These are phyloP conservation scores for Tuber aestivum DNA, from an alignment of 495 filamentous ascomycete genomes.

Conservation along the genomic window DNA sequence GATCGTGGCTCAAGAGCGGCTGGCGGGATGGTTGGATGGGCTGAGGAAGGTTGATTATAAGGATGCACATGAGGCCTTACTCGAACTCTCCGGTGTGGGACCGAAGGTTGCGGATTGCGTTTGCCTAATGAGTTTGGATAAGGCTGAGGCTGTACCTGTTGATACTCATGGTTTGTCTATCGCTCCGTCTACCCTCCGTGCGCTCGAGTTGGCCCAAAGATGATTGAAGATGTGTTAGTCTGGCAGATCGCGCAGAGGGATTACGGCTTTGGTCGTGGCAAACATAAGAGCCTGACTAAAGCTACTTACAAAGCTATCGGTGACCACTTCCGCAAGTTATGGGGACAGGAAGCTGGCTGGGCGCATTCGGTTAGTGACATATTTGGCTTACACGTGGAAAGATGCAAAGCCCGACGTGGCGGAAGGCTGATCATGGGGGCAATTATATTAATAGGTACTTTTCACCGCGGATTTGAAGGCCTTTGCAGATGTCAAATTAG, in stretches of 20 bases:
- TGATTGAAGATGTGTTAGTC: constrained; percentile 49
- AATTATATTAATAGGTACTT: constrained; percentile 49
- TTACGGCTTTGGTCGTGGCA: constrained; percentile 82
- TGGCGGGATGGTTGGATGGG: constrained; percentile 66
- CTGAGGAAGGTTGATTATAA: constrained; percentile 66
- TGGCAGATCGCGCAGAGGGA: constrained; percentile 97
- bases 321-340: constrained; percentile 80
- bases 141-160: constrained; percentile 88
- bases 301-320: constrained; percentile 83
- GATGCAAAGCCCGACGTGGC: background rate
- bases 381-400: background rate
- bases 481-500: constrained; percentile 57
- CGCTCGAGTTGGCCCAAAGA: background rate
- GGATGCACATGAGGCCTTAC: constrained; percentile 71
- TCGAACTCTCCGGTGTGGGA: constrained; percentile 77
- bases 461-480: constrained; percentile 89
- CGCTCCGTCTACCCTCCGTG: background rate
- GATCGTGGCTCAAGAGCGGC: constrained; percentile 60
- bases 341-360: constrained; percentile 95
- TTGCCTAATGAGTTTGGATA: constrained; percentile 94
- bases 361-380: constrained; percentile 63
- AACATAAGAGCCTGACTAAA: constrained; percentile 79
- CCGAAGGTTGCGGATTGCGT: constrained; percentile 98
- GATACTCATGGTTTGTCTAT: constrained; percentile 76
- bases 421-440: background rate